Conservation (phyloP, 257 asterid genomes). For the Solanum clarkiae region DNA sequence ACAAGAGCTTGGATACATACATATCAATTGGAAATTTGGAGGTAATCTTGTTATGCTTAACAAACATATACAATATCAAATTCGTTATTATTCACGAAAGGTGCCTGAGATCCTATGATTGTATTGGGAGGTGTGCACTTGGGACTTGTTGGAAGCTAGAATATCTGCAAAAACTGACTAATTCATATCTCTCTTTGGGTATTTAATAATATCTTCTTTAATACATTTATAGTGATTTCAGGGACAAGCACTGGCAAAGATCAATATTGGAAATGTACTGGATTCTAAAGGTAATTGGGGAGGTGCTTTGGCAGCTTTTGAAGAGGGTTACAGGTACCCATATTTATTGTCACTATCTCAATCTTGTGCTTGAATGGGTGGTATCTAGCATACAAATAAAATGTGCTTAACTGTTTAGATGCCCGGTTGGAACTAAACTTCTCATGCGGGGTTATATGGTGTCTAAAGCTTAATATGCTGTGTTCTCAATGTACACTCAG, state of each 20-base stretch:
- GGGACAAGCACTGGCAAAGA: conserved; percentile 91
- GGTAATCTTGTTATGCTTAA: conserved; percentile 26
- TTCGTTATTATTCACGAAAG: neutral
- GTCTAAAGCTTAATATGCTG: neutral
- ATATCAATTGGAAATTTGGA: conserved; percentile 70
- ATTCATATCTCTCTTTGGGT: neutral
- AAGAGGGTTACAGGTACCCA: conserved; percentile 70
- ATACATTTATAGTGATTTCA: conserved; percentile 20
- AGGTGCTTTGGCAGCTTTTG: conserved; percentile 64
- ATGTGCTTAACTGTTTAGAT: neutral
- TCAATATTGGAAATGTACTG: conserved; percentile 65
- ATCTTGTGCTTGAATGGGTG: neutral
- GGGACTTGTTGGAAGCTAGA: neutral
- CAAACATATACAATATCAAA: neutral
- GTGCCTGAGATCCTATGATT: neutral
- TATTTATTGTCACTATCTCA: neutral
- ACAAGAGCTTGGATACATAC: conserved; percentile 64
- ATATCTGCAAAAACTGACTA: neutral
- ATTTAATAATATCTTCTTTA: neutral
- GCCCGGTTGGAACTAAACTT: neutral
- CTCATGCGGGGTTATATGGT: neutral
- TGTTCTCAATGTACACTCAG: neutral
- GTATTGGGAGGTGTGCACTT: neutral
- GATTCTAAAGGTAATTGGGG: conserved; percentile 61
- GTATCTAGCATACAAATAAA: neutral